phyloP scores from a whole-genome alignment of 352 stramenopile species.

The Phytopythium sindhum region DNA sequence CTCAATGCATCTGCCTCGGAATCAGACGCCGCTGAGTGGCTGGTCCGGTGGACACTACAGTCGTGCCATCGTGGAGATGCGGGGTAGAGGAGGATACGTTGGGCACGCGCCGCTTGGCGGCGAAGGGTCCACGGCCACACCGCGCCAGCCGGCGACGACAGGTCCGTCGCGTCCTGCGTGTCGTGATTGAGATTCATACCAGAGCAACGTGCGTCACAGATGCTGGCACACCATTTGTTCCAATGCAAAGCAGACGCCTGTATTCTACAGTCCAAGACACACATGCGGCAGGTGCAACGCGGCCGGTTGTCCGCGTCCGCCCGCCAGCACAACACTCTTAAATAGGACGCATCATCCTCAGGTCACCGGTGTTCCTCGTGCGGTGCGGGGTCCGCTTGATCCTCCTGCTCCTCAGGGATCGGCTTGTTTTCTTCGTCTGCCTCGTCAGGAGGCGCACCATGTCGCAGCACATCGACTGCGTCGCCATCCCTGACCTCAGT shows the following conservation, averaged over 20 bases:
- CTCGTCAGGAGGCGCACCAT: neutral
- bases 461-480: neutral
- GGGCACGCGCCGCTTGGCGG: neutral
- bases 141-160: no score
- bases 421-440: neutral
- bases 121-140: neutral
- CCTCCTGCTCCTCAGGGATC: neutral
- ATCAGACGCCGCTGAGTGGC: neutral
- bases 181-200: neutral
- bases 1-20: neutral
- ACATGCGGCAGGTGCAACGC: neutral
- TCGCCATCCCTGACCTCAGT: neutral
- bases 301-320: neutral
- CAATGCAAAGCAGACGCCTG: neutral
- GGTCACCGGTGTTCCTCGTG: conserved; percentile 4
- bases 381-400: neutral
- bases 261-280: neutral
- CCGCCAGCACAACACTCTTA: neutral
- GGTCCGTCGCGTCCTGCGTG: neutral
- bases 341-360: neutral
- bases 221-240: neutral
- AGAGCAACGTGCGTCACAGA: neutral
- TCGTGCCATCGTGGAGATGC: neutral
- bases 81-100: neutral
- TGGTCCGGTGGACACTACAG: neutral